Evolutionary conservation across 306 rosid species (phyloP).

Genomic region (Carpinus viminea): DNA sequence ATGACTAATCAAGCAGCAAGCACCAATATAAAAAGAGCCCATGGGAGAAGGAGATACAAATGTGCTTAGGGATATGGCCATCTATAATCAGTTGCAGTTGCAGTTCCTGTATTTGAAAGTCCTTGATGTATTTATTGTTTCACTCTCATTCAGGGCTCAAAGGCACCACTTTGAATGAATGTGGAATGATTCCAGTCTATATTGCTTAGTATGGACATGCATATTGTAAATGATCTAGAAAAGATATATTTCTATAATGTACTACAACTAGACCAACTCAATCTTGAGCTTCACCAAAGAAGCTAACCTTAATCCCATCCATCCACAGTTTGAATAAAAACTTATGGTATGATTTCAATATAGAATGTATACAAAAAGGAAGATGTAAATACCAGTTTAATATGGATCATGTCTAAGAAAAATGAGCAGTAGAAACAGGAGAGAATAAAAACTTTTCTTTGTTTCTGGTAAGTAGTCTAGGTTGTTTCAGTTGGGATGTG

Average conservation of each 20-base stretch:
- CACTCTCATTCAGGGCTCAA: background rate
- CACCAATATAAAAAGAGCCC: no score
- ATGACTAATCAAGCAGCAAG: background rate
- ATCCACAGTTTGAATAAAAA: background rate
- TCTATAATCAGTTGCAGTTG: background rate
- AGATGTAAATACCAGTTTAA: background rate
- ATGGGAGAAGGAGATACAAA: background rate
- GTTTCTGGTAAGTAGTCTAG: background rate
- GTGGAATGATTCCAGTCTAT: background rate
- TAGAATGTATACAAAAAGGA: background rate
- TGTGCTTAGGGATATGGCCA: background rate
- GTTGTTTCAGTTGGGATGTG: background rate
- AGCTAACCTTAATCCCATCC: no score
- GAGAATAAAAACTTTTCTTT: no score
- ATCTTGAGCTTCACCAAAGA: background rate
- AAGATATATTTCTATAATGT: background rate
- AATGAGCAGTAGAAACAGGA: background rate
- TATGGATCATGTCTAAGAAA: background rate
- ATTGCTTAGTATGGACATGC: background rate
- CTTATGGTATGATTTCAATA: background rate
- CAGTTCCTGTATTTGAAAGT: background rate
- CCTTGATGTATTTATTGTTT: background rate
- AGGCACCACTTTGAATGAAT: background rate
- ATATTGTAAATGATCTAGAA: background rate
- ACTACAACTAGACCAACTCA: background rate